A percentile compares a stretch with the other conserved stretches of the same genome.
Conservation (phyloP, 176 grass and related monocot species). For the Elaeis guineensis region DNA sequence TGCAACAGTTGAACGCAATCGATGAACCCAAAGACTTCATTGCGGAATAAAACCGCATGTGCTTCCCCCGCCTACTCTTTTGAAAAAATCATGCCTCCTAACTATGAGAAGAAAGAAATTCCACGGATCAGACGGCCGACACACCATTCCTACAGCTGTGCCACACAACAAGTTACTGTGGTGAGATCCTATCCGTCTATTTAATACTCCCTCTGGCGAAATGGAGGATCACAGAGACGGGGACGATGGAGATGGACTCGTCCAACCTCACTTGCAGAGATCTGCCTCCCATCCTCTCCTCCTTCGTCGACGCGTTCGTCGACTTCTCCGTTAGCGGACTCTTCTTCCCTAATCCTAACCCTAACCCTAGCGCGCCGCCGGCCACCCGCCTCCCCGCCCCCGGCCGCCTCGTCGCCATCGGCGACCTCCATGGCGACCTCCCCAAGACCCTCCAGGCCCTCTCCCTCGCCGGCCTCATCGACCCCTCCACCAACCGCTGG, state of each 20-base stretch:
- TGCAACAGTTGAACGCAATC: too few species aligned
- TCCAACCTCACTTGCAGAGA: slow-evolving; percentile 34
- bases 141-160: too few species aligned
- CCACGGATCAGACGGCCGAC: too few species aligned
- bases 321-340: slow-evolving; percentile 68
- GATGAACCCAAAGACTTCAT: too few species aligned
- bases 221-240: too few species aligned
- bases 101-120: too few species aligned
- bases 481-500: slow-evolving; percentile 31
- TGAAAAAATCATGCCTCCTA: too few species aligned
- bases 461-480: slow-evolving; percentile 56
- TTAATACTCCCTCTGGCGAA: too few species aligned
- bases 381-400: slow-evolving; percentile 48
- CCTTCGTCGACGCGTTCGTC: slow-evolving; percentile 81
- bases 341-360: slow-evolving; percentile 35
- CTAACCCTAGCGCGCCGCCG: background rate
- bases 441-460: slow-evolving; percentile 62
- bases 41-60: too few species aligned
- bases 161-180: too few species aligned
- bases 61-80: too few species aligned
- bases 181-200: too few species aligned
- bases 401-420: slow-evolving; percentile 67
- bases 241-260: slow-evolving; percentile 10
- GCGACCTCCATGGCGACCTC: slow-evolving; percentile 87
- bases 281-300: slow-evolving; percentile 54